Conservation (phyloP, 352 stramenopile species). For the Pythium phragmiticola region DNA sequence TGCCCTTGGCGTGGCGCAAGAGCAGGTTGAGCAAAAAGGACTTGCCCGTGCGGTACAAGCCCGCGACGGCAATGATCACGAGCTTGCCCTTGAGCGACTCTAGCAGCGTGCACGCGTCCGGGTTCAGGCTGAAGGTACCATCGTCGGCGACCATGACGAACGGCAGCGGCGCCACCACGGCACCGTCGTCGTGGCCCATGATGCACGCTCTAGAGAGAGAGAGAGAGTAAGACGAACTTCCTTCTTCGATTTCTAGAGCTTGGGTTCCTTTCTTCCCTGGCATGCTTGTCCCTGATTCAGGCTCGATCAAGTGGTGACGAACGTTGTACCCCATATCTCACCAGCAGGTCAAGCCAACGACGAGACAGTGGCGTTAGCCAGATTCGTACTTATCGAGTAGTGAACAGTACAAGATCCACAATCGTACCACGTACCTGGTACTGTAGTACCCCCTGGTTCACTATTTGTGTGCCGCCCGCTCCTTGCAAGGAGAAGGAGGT, state of each 20-base stretch:
- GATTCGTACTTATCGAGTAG: neutral
- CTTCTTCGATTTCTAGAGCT: slow-evolving; percentile 6
- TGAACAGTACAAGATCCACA: neutral
- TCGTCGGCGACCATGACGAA: slow-evolving; percentile 82
- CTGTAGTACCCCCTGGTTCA: neutral
- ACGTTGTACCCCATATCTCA: slow-evolving; percentile 4
- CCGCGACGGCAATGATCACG: slow-evolving; percentile 84
- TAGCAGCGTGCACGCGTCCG: slow-evolving; percentile 64
- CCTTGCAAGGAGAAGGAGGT: neutral
- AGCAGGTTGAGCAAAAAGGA: slow-evolving; percentile 89
- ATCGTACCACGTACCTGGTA: slow-evolving; percentile 3
- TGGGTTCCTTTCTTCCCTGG: neutral
- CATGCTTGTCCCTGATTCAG: neutral
- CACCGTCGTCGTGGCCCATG: slow-evolving; percentile 8
- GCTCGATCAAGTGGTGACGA: slow-evolving; percentile 5
- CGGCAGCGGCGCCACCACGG: slow-evolving; percentile 56
- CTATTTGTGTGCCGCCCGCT: neutral
- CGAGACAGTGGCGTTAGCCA: neutral
- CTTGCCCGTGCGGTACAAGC: slow-evolving; percentile 90
- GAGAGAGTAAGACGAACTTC: neutral
- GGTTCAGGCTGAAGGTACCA: slow-evolving; percentile 77
- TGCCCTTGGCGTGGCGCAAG: slow-evolving; percentile 51
- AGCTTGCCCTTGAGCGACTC: slow-evolving; percentile 75
- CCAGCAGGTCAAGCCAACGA: slow-evolving; percentile 1
- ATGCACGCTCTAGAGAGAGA: neutral